phyloP scores from a whole-genome alignment of 1,139 yeast genomes.

The Yarrowia galli region DNA sequence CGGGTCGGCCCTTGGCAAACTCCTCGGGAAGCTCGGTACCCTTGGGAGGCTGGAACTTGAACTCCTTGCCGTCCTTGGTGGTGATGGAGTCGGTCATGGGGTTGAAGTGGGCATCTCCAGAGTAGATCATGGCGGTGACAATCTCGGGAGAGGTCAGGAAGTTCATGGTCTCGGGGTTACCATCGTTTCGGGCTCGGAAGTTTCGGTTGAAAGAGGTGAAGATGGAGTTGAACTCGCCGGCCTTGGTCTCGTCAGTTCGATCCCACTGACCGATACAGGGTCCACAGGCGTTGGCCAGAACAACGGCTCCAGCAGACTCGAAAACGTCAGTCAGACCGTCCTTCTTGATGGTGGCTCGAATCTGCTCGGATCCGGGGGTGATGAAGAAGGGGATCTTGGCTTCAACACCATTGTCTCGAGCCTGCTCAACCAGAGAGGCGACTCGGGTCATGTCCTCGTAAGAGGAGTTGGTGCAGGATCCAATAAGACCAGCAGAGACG shows the following conservation, averaged over 20 bases:
- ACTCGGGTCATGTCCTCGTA: slow-evolving; percentile 99
- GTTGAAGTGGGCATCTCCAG: slow-evolving; percentile 88
- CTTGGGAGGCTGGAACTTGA: slow-evolving; percentile 73
- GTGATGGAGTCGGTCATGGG: slow-evolving; percentile 81
- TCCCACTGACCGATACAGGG: slow-evolving; percentile 99
- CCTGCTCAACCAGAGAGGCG: slow-evolving; percentile 91
- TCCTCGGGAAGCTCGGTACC: slow-evolving; percentile 93
- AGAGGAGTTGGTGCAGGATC: slow-evolving; percentile 99
- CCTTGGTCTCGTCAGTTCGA: slow-evolving; percentile 55
- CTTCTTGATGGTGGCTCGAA: slow-evolving; percentile 97
- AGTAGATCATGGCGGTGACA: slow-evolving; percentile 94
- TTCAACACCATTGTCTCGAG: slow-evolving; percentile 87
- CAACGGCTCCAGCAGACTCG: slow-evolving; percentile 92
- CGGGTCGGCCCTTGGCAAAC: slow-evolving; percentile 79
- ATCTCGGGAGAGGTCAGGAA: slow-evolving; percentile 96
- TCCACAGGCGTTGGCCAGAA: slow-evolving; percentile 98
- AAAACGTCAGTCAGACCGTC: slow-evolving; percentile 93
- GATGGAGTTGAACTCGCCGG: slow-evolving; percentile 79
- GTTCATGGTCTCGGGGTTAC: slow-evolving; percentile 95
- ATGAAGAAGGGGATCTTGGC: slow-evolving; percentile 91
- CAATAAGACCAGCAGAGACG: slow-evolving; percentile 94
- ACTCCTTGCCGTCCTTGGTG: slow-evolving; percentile 68
- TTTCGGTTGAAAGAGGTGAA: slow-evolving; percentile 96
- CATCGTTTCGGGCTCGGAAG: slow-evolving; percentile 96
- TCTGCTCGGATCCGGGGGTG: slow-evolving; percentile 99